Percentiles rank a stretch among this genome's conserved stretches.
Conservation (phyloP, 2,329 filamentous ascomycete genomes). For the Microdochium nivale region DNA sequence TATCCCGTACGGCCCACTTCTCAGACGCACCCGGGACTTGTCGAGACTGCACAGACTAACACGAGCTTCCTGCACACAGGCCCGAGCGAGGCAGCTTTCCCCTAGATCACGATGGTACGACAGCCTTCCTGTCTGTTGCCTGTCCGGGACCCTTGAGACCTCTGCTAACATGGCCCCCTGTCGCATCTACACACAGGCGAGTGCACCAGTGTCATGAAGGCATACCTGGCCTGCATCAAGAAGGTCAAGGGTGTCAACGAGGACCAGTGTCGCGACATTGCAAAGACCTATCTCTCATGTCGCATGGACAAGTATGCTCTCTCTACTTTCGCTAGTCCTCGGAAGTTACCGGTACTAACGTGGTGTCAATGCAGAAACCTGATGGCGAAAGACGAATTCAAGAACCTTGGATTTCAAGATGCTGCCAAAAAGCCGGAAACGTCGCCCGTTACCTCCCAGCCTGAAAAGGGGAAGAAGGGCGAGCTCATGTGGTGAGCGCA, state of each 20-base stretch:
- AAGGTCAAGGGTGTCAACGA: slow-evolving; percentile 77
- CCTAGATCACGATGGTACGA: slow-evolving; percentile 79
- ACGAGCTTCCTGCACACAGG: slow-evolving; percentile 30
- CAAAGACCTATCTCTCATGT: slow-evolving; percentile 83
- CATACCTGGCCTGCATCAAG: slow-evolving; percentile 83
- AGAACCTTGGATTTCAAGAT: slow-evolving; percentile 73
- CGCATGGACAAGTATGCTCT: slow-evolving; percentile 81
- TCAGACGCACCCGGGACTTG: neutral
- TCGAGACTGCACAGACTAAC: neutral
- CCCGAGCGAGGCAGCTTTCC: slow-evolving; percentile 92
- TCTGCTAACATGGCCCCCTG: neutral
- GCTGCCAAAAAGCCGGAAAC: slow-evolving; percentile 18
- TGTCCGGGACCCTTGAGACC: neutral
- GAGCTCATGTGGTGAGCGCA: slow-evolving; percentile 23
- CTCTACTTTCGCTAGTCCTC: neutral
- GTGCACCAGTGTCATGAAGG: slow-evolving; percentile 81
- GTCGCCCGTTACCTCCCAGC: slow-evolving; percentile 8
- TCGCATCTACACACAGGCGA: slow-evolving; percentile 53
- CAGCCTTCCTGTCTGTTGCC: too few species aligned
- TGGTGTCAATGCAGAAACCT: slow-evolving; percentile 58
- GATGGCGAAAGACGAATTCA: slow-evolving; percentile 93
- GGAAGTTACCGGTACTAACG: slow-evolving; percentile 2
- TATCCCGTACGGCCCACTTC: slow-evolving; percentile 13
- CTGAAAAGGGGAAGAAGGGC: slow-evolving; percentile 20
- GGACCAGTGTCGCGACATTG: slow-evolving; percentile 72